Conservation (phyloP, 345 rosid genomes). For the Eucalyptus sp. region DNA sequence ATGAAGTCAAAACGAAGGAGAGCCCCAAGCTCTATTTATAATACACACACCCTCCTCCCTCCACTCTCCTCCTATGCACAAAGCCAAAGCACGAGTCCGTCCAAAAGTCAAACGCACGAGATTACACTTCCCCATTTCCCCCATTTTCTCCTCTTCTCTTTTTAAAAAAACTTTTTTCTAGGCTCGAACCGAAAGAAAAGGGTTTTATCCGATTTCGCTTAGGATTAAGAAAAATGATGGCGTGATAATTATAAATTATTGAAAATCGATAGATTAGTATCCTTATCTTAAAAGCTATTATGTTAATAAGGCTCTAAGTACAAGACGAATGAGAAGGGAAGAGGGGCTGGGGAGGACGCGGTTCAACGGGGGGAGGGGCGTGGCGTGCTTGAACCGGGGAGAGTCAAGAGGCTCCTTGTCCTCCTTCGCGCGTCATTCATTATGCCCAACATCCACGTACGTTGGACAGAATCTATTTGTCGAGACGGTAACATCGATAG, state of each 20-base stretch:
- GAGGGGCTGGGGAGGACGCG: background rate
- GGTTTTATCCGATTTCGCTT: background rate
- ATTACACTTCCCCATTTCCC: background rate
- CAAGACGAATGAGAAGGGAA: background rate
- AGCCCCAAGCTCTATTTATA: too few relatives aligned
- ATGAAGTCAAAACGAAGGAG: too few relatives aligned
- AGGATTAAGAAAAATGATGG: too few relatives aligned
- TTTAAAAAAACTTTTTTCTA: background rate
- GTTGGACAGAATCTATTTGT: background rate
- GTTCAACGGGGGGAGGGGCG: background rate
- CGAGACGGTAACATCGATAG: background rate
- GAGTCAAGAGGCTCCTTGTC: background rate
- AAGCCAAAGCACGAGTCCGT: background rate
- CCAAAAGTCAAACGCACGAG: background rate
- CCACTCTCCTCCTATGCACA: too few relatives aligned
- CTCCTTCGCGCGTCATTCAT: background rate
- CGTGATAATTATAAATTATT: too few relatives aligned
- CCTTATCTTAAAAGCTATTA: too few relatives aligned
- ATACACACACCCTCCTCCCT: too few relatives aligned
- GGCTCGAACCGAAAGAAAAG: background rate
- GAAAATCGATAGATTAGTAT: fast-evolving
- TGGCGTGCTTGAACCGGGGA: background rate
- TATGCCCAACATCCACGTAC: background rate
- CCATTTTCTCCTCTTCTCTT: background rate
- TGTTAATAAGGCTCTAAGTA: too few relatives aligned